phyloP scores from a whole-genome alignment of 2,329 filamentous ascomycete genomes.

The Phialemonium atrogriseum region DNA sequence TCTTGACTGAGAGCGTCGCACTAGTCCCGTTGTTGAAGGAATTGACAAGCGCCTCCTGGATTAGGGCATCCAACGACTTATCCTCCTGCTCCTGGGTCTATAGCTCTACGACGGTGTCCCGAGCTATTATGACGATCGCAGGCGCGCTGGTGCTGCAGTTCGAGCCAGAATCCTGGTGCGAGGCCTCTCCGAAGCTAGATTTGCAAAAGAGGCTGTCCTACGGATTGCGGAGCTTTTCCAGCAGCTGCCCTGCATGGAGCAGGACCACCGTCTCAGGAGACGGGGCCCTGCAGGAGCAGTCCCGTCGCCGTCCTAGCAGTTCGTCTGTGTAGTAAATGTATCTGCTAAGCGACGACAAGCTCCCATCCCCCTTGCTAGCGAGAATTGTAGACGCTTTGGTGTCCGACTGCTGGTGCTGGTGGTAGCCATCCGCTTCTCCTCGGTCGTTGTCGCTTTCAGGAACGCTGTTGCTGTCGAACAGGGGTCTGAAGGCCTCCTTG shows the following conservation, averaged over 20 bases:
- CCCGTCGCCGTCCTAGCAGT: neutral
- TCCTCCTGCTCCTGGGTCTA: neutral
- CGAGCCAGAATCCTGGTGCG: no score
- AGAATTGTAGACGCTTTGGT: no score
- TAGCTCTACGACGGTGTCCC: neutral
- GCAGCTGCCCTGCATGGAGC: slow-evolving; percentile 1
- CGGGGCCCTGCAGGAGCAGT: neutral
- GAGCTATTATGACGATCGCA: neutral
- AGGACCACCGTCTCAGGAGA: slow-evolving; percentile 2
- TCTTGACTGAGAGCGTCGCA: slow-evolving; percentile 2
- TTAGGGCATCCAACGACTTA: no score
- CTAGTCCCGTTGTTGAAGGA: neutral
- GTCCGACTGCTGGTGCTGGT: no score
- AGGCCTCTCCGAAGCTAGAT: slow-evolving; percentile 1
- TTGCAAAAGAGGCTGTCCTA: neutral
- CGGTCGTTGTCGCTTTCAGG: no score
- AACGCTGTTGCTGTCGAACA: no score
- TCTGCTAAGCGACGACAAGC: no score
- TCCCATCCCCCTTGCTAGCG: no score
- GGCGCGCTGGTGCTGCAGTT: neutral
- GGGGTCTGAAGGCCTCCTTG: slow-evolving; percentile 2
- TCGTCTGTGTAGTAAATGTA: no score
- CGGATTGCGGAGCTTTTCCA: neutral
- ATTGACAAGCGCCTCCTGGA: no score
- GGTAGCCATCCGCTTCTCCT: no score